Evolutionary conservation across 495 filamentous ascomycete species (phyloP).

Genomic region (Terfezia boudieri): DNA sequence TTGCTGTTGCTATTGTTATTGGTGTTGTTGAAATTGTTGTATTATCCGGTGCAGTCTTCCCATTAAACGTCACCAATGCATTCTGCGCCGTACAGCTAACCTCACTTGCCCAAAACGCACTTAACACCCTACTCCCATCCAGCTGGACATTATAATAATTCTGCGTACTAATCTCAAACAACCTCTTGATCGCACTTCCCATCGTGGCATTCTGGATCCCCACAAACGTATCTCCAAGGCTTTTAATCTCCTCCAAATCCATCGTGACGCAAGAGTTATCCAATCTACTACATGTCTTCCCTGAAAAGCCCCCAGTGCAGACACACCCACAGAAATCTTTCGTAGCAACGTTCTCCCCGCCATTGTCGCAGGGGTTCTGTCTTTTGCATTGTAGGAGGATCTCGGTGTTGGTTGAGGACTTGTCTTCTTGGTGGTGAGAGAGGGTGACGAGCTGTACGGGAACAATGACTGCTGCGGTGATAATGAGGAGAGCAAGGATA

Average conservation of each 20-base stretch:
- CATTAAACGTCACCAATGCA: slow-evolving; percentile 60
- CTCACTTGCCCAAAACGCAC: slow-evolving; percentile 7
- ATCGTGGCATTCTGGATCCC: slow-evolving; percentile 47
- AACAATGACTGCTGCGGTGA: slow-evolving; percentile 70
- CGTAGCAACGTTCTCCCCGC: slow-evolving; percentile 49
- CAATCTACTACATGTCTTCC: slow-evolving; percentile 40
- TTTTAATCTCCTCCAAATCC: slow-evolving; percentile 10
- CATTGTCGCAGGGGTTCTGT: slow-evolving; percentile 45
- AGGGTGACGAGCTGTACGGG: slow-evolving; percentile 66
- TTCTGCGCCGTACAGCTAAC: slow-evolving; percentile 66
- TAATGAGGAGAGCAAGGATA: slow-evolving; percentile 45
- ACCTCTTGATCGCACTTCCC: slow-evolving; percentile 49
- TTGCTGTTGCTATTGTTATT: slow-evolving; percentile 5
- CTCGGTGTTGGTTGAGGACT: slow-evolving; percentile 4
- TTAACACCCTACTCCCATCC: slow-evolving; percentile 12
- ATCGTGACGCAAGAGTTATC: not conserved
- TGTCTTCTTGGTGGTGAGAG: slow-evolving; percentile 29
- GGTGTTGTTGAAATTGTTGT: slow-evolving; percentile 17
- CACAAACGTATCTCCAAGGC: slow-evolving; percentile 5
- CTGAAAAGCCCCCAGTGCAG: slow-evolving; percentile 68
- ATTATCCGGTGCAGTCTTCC: slow-evolving; percentile 22
- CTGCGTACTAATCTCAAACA: slow-evolving; percentile 38
- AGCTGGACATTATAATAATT: slow-evolving; percentile 70
- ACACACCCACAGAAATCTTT: slow-evolving; percentile 56
- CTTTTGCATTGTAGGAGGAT: slow-evolving; percentile 26